phyloP scores from a whole-genome alignment of 1,284 basidiomycete species.

The Polyporus tsugae region DNA sequence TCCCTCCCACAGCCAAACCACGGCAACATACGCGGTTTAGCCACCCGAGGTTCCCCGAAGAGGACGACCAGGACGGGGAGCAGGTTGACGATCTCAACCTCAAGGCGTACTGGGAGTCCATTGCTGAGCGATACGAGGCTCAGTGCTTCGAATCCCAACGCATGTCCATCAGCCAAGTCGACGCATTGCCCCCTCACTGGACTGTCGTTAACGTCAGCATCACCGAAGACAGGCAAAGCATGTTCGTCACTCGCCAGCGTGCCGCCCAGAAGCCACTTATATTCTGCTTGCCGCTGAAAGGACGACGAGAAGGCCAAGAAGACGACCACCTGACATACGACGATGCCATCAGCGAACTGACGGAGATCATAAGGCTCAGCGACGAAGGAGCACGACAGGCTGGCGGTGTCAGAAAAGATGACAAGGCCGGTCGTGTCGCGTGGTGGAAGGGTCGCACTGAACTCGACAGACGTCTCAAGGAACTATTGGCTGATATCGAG shows the following conservation, averaged over 20 bases:
- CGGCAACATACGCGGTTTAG: conserved; percentile 27
- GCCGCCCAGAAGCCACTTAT: conserved; percentile 72
- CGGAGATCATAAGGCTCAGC: conserved; percentile 80
- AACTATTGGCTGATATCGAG: conserved; percentile 87
- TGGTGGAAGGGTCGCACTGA: conserved; percentile 90
- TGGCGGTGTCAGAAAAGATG: conserved; percentile 69
- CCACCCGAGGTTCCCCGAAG: conserved; percentile 39
- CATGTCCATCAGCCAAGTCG: conserved; percentile 48
- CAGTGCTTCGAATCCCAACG: conserved; percentile 51
- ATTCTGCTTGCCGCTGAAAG: conserved; percentile 90
- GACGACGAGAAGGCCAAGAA: conserved; percentile 78
- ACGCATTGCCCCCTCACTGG: conserved; percentile 81
- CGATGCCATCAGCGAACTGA: conserved; percentile 77
- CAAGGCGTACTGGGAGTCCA: conserved; percentile 67
- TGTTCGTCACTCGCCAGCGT: conserved; percentile 87
- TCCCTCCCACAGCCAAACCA: conserved; percentile 39
- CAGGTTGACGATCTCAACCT: conserved; percentile 46
- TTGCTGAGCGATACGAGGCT: conserved; percentile 62
- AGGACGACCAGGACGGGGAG: conserved; percentile 46
- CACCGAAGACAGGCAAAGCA: conserved; percentile 82
- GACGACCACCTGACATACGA: conserved; percentile 83
- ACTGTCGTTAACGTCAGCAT: conserved; percentile 87
- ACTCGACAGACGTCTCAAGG: conserved; percentile 81
- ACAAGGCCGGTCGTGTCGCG: conserved; percentile 67
- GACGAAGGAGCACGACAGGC: conserved; percentile 83